Conservation (phyloP, 2,329 filamentous ascomycete genomes). For the Fusarium penzigii region DNA sequence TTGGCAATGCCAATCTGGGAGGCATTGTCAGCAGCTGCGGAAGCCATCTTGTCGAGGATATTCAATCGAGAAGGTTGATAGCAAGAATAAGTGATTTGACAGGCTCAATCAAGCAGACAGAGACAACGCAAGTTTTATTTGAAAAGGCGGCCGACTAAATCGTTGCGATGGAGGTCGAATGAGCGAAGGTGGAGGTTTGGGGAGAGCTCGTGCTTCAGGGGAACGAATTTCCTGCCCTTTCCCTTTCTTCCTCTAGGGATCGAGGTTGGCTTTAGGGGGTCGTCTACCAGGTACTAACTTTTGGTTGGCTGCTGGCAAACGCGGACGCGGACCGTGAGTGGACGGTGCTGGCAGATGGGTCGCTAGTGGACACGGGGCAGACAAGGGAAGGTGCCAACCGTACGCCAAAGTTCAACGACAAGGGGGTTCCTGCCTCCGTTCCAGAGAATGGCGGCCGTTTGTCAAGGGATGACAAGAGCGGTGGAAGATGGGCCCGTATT, state of each 20-base stretch:
- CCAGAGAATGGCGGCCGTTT: constrained; percentile 11
- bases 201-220: constrained; percentile 38
- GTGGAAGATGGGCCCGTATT: background rate
- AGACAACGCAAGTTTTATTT: constrained; percentile 16
- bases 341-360: constrained; percentile 22
- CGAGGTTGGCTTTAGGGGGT: constrained; percentile 25
- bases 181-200: constrained; percentile 31
- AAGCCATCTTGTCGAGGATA: constrained; percentile 50
- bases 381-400: constrained; percentile 26
- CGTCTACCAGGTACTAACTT: constrained; percentile 13
- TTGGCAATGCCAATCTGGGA: constrained; percentile 75
- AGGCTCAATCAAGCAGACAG: constrained; percentile 19
- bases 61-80: constrained; percentile 5
- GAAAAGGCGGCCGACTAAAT: constrained; percentile 19
- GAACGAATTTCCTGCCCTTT: constrained; percentile 38
- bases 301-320: constrained; percentile 30
- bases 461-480: constrained; percentile 9
- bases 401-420: constrained; percentile 7
- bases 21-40: constrained; percentile 59
- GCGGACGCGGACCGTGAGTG: constrained; percentile 27
- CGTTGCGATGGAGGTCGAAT: constrained; percentile 30
- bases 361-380: constrained; percentile 32
- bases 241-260: constrained; percentile 21
- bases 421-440: constrained; percentile 1
- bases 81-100: constrained; percentile 9